Conservation (phyloP, 2,329 filamentous ascomycete species). For the Fusarium chaquense region DNA sequence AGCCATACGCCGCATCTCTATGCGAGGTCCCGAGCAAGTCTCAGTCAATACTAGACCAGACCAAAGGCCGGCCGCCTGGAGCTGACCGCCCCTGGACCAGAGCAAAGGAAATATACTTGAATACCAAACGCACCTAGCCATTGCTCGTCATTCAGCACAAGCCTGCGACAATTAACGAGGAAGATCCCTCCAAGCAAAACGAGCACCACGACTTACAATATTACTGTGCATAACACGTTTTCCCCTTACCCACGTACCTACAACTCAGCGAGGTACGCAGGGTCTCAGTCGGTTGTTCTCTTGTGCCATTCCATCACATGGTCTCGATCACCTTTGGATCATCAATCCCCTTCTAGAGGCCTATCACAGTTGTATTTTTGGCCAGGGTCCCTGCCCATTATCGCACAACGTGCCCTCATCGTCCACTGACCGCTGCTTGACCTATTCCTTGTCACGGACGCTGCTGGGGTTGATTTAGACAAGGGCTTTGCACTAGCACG, state of each 20-base stretch:
- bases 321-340: constrained; percentile 38
- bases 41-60: constrained; percentile 28
- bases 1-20: constrained; percentile 39
- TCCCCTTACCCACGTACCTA: background rate
- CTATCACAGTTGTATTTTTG: constrained; percentile 22
- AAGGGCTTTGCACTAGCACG: constrained; percentile 43
- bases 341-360: constrained; percentile 26
- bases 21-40: constrained; percentile 42
- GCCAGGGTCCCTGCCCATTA: constrained; percentile 34
- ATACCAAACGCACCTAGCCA: constrained; percentile 13
- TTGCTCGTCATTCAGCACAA: constrained; percentile 2
- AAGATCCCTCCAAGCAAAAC: constrained; percentile 19
- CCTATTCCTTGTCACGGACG: constrained; percentile 42
- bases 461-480: constrained; percentile 44
- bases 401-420: constrained; percentile 37
- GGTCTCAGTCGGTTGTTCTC: constrained; percentile 33
- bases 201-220: background rate
- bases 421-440: constrained; percentile 49
- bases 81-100: constrained; percentile 37
- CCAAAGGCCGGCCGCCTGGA: constrained; percentile 32
- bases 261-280: constrained; percentile 23
- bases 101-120: constrained; percentile 11
- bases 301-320: constrained; percentile 41
- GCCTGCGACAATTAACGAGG: constrained; percentile 3
- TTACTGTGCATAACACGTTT: constrained; percentile 1